Percentiles rank a stretch among this genome's conserved stretches.
phyloP scores from a whole-genome alignment of 2,329 filamentous ascomycete species.

The Xylaria sp. region DNA sequence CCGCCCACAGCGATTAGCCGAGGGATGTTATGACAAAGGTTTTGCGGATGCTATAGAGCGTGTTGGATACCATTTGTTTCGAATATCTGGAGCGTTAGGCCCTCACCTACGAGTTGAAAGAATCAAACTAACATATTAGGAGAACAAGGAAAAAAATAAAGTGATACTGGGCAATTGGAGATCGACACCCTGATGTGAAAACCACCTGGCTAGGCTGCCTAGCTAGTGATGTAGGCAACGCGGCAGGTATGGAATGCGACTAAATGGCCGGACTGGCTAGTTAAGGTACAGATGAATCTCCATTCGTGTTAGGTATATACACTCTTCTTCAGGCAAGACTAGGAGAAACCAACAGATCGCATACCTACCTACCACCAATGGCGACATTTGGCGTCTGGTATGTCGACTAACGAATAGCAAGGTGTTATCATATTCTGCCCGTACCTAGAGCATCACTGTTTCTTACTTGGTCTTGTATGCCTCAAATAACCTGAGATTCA shows the following conservation, averaged over 20 bases:
- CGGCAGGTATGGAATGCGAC: not conserved
- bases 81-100: not conserved
- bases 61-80: too few species aligned
- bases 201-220: not conserved
- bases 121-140: not conserved
- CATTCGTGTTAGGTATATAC: not conserved
- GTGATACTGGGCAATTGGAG: not conserved
- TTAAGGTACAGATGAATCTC: too few species aligned
- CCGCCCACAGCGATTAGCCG: not conserved
- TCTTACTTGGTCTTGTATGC: too few species aligned
- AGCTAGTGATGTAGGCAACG: not conserved
- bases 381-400: too few species aligned
- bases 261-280: not conserved
- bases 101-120: not conserved
- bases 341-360: not conserved
- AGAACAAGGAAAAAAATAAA: not conserved
- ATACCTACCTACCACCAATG: too few species aligned
- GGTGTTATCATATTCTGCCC: too few species aligned
- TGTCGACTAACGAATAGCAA: too few species aligned
- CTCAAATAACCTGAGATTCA: too few species aligned
- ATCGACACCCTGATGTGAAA: not conserved
- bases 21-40: not conserved
- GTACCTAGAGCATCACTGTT: too few species aligned
- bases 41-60: too few species aligned
- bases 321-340: not conserved